These are phyloP conservation scores for Nicotiana rustica DNA, from an alignment of 305 asterid species.

Conservation along the genomic window DNA sequence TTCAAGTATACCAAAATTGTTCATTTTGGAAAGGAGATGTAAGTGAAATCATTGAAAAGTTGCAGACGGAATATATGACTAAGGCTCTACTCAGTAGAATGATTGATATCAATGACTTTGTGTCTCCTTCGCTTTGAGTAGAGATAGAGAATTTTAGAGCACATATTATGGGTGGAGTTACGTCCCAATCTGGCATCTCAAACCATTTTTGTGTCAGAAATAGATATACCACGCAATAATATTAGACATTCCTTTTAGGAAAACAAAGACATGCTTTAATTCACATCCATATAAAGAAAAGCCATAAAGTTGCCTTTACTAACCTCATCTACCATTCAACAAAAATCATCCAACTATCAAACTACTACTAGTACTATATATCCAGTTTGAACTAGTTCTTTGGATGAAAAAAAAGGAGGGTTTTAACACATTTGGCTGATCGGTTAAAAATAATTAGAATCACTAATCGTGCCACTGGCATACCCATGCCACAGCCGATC, in stretches of 20 bases:
- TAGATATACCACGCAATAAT: background rate
- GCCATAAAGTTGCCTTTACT: conserved; percentile 45
- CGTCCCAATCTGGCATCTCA: background rate
- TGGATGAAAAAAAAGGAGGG: background rate
- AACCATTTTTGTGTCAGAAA: conserved; percentile 27
- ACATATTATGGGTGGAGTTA: background rate
- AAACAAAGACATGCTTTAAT: conserved; percentile 38
- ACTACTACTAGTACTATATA: background rate
- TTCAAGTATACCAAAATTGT: conserved; percentile 1
- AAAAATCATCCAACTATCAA: conserved; percentile 46
- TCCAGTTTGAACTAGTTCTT: background rate
- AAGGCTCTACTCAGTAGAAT: conserved; percentile 6
- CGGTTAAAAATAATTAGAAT: too few species aligned
- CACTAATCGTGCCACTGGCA: too few species aligned
- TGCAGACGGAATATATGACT: conserved; percentile 3
- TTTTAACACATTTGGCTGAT: too few species aligned
- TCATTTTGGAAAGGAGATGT: background rate
- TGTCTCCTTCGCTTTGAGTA: conserved; percentile 16
- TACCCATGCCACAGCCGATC: too few species aligned
- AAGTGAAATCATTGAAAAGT: conserved; percentile 29
- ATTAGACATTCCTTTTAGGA: conserved; percentile 41
- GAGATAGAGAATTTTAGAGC: conserved; percentile 21
- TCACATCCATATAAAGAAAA: conserved; percentile 38
- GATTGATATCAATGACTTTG: background rate
- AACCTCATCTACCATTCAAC: conserved; percentile 47